These are phyloP conservation scores for Fusarium tricinctum DNA, from an alignment of 2,329 filamentous ascomycete genomes.

Conservation along the genomic window DNA sequence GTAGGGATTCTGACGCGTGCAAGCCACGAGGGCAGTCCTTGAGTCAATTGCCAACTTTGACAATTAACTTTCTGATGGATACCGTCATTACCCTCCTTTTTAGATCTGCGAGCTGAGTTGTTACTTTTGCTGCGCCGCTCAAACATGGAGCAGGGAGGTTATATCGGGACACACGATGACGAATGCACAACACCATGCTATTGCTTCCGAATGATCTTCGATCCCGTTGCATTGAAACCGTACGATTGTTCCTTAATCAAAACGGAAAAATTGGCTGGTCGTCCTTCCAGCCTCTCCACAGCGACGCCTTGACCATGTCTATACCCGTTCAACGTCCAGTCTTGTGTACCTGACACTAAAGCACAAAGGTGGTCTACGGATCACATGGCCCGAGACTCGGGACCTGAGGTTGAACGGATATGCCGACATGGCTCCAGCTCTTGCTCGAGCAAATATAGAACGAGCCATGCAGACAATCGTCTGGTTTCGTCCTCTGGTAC, in stretches of 20 bases:
- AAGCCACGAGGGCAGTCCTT: background rate
- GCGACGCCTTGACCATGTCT: conserved; percentile 27
- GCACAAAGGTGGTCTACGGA: too few species aligned
- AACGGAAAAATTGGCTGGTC: conserved; percentile 13
- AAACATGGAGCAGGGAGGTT: conserved; percentile 20
- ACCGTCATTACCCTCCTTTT: conserved; percentile 9
- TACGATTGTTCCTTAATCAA: conserved; percentile 13
- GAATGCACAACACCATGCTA: conserved; percentile 7
- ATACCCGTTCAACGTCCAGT: conserved; percentile 25
- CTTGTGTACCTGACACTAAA: conserved; percentile 13
- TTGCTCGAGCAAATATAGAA: conserved; percentile 21
- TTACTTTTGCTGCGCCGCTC: conserved; percentile 21
- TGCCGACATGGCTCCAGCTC: conserved; percentile 16
- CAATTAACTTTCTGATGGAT: conserved; percentile 8
- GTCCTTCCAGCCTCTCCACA: conserved; percentile 16
- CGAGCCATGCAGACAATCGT: conserved; percentile 33
- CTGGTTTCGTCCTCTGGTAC: conserved; percentile 22
- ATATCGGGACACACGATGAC: conserved; percentile 9
- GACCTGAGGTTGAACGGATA: conserved; percentile 13
- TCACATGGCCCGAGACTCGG: background rate
- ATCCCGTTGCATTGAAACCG: conserved; percentile 27
- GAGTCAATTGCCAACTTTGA: conserved; percentile 22
- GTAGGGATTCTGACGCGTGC: conserved; percentile 4
- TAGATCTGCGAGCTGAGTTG: conserved; percentile 7
- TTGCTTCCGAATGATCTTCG: conserved; percentile 24